These are phyloP conservation scores for Colletotrichum abscissum DNA, from an alignment of 2,329 filamentous ascomycete species.

Conservation along the genomic window DNA sequence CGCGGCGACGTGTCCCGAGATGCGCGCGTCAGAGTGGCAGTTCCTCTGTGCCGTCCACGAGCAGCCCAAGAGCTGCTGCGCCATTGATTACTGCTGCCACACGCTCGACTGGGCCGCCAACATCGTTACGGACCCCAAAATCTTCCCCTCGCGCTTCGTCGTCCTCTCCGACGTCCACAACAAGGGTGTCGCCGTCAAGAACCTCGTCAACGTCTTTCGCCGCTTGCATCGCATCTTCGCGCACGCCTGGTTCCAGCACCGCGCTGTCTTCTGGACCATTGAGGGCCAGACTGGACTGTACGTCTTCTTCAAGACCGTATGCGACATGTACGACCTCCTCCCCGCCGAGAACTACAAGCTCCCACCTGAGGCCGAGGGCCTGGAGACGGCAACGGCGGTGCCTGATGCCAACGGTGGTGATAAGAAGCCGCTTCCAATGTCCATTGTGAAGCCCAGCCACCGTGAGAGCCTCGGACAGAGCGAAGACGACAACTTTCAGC, in stretches of 20 bases:
- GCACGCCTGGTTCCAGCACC: slow-evolving; percentile 98
- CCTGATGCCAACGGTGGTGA: slow-evolving; percentile 50
- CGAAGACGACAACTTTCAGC: slow-evolving; percentile 62
- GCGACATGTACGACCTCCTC: slow-evolving; percentile 89
- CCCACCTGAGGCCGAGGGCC: slow-evolving; percentile 89
- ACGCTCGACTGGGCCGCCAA: slow-evolving; percentile 98
- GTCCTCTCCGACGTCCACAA: slow-evolving; percentile 67
- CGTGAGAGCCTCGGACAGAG: slow-evolving; percentile 42
- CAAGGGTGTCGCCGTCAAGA: slow-evolving; percentile 76
- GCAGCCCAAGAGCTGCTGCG: slow-evolving; percentile 95
- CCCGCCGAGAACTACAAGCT: slow-evolving; percentile 97
- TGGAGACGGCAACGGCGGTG: slow-evolving; percentile 63
- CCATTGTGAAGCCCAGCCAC: slow-evolving; percentile 49
- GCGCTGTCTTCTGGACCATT: slow-evolving; percentile 93
- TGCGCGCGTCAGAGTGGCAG: slow-evolving; percentile 99
- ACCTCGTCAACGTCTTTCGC: slow-evolving; percentile 94
- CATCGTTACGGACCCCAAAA: slow-evolving; percentile 91
- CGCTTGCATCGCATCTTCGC: slow-evolving; percentile 96
- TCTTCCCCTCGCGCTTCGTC: slow-evolving; percentile 88
- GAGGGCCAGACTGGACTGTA: slow-evolving; percentile 93
- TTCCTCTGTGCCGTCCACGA: slow-evolving; percentile 98
- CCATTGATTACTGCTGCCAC: slow-evolving; percentile 99
- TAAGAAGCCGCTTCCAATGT: slow-evolving; percentile 43
- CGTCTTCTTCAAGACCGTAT: slow-evolving; percentile 96
- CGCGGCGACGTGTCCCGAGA: slow-evolving; percentile 90